Evolutionary conservation across 768 basidiomycete species (phyloP), one percentile per base, ranked within the genome.

Genomic region (Mycena epipterygia): DNA sequence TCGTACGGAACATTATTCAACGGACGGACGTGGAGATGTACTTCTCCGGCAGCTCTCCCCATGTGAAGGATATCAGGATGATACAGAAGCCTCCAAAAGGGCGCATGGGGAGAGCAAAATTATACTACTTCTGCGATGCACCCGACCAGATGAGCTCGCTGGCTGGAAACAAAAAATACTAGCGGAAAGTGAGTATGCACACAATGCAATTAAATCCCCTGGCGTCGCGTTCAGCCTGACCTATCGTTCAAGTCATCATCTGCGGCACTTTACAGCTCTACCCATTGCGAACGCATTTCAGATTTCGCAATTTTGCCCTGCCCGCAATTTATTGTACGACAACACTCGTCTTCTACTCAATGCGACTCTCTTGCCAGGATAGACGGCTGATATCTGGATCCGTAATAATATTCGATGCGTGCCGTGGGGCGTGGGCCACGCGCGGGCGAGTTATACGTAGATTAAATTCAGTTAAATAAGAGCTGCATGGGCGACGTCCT

Each of bases 21-120:
- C 88, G 95, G 72, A 95, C 93, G 16, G 97, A 96, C 16, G 93
- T 98, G 42, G 97, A 98, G 85, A 92, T 95, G 92, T 93, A 92
- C 77, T 94, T 95, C 83, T 96, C 92, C 79, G 90, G 91, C 72
- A 90, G 89, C 76, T 94, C 93, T 59, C 97, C 97, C 32, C 89
- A 95, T 77, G 76, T 99, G 81, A 95, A 94, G 85, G 91, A 93
- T 64, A 93, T 99, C 81, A 91, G 91, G 81, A 84, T 98, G 68
- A 83, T 96, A 68, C 88, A 89, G 81, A 84, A 82, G 73, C 91
- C 92, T 64, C 87, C 87, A 7, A 87, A 85, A 68, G 87, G 87
- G 70, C 83, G 90, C 73, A 89, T 92, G 87, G 84, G 89, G 75
- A 87, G 92, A 78, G 93, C 95, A 60, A 96, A 95, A 81, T 76